Percentiles rank a stretch among this genome's conserved stretches.
phyloP scores from a whole-genome alignment of 1,139 yeast species.

The Hemisphaericaspora subhashii region DNA sequence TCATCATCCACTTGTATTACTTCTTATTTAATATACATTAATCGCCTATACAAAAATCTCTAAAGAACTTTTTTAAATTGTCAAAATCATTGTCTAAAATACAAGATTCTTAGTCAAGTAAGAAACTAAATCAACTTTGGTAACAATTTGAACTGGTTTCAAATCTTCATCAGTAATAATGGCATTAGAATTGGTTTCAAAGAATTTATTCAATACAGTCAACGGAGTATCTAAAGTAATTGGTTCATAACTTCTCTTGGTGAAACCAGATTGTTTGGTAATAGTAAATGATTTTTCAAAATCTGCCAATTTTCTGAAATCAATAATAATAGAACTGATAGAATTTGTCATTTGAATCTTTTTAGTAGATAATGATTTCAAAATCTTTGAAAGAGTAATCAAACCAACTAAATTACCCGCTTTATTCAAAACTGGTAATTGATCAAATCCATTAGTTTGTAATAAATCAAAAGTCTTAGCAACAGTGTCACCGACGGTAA shows the following conservation, averaged over 20 bases:
- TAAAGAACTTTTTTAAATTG: conserved; percentile 1
- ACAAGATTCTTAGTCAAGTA: conserved; percentile 48
- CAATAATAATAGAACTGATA: conserved; percentile 65
- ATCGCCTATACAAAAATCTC: neutral
- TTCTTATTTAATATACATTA: conserved; percentile 1
- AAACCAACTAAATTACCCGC: conserved; percentile 70
- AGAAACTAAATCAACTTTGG: conserved; percentile 81
- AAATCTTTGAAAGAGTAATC: conserved; percentile 72
- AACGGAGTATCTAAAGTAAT: conserved; percentile 72
- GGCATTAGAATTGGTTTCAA: conserved; percentile 85
- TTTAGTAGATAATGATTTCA: conserved; percentile 67
- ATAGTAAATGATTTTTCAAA: conserved; percentile 68
- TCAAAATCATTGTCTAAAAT: conserved; percentile 9
- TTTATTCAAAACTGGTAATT: conserved; percentile 70
- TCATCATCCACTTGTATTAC: too few relatives aligned
- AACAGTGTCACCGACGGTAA: conserved; percentile 60
- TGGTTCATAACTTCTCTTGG: conserved; percentile 65
- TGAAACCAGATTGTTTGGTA: conserved; percentile 56
- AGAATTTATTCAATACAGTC: conserved; percentile 70
- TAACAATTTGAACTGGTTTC: conserved; percentile 81
- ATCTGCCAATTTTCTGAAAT: conserved; percentile 71
- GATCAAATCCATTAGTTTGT: conserved; percentile 81
- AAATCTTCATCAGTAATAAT: conserved; percentile 72
- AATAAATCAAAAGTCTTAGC: conserved; percentile 69
- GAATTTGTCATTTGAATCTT: conserved; percentile 60